Conservation (phyloP, 2,329 filamentous ascomycete species). For the Penicillium digitatum region DNA sequence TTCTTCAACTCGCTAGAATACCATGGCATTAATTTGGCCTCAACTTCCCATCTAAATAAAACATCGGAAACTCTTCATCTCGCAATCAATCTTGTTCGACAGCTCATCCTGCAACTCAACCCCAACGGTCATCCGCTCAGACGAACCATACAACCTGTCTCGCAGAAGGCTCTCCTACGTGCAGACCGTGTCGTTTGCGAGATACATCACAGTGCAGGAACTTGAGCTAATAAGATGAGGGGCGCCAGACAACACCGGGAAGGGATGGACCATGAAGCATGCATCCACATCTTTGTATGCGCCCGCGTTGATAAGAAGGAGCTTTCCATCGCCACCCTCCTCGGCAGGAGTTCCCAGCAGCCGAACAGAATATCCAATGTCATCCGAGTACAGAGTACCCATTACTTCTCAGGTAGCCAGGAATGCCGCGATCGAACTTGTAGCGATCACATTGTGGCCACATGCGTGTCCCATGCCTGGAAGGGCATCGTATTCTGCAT, state of each 20-base stretch:
- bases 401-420: constrained; percentile 23
- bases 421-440: constrained; percentile 25
- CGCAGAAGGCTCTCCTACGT: constrained; percentile 14
- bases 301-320: constrained; percentile 37
- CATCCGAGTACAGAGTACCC: constrained; percentile 6
- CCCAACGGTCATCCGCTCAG: constrained; percentile 10
- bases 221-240: constrained; percentile 10
- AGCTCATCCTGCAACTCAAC: constrained; percentile 16
- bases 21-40: neutral
- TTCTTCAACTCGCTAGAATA: neutral
- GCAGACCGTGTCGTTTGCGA: constrained; percentile 32
- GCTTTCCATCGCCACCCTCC: constrained; percentile 30
- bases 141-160: constrained; percentile 10
- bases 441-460: constrained; percentile 30
- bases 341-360: constrained; percentile 31
- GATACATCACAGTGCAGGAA: constrained; percentile 10
- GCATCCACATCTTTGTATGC: constrained; percentile 34
- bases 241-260: constrained; percentile 9
- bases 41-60: constrained; percentile 2
- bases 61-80: constrained; percentile 19
- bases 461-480: constrained; percentile 31
- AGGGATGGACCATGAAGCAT: constrained; percentile 38
- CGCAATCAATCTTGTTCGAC: constrained; percentile 18
- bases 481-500: constrained; percentile 35
- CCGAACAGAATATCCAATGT: constrained; percentile 13